Conservation (phyloP, 768 basidiomycete genomes). For the Tephrocybe rancida region DNA sequence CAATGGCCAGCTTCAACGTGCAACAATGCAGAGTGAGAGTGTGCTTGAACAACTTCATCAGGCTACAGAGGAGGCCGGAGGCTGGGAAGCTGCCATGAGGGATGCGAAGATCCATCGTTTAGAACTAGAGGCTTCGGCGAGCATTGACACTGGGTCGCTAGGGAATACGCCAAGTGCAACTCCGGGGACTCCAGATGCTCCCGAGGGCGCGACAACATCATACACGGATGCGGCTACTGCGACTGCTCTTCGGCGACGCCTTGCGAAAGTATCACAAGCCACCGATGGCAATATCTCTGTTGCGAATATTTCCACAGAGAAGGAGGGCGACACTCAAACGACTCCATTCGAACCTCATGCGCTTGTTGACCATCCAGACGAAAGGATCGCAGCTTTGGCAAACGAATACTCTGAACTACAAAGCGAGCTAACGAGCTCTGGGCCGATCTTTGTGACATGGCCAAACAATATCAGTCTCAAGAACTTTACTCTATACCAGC, state of each 20-base stretch:
- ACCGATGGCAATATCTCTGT: constrained; percentile 19
- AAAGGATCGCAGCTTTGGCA: constrained; percentile 67
- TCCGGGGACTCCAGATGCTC: constrained; percentile 44
- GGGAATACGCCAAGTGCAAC: constrained; percentile 30
- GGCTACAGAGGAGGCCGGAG: constrained; percentile 55
- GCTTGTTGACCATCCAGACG: constrained; percentile 68
- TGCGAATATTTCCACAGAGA: constrained; percentile 8
- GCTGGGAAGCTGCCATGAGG: constrained; percentile 63
- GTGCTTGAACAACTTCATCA: constrained; percentile 47
- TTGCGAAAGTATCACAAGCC: constrained; percentile 41
- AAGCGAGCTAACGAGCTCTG: constrained; percentile 73
- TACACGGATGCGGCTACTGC: constrained; percentile 57
- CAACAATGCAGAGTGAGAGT: constrained; percentile 46
- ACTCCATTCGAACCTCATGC: constrained; percentile 37
- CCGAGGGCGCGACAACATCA: constrained; percentile 49
- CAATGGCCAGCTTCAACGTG: constrained; percentile 79
- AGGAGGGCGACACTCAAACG: constrained; percentile 13
- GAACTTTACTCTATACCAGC: constrained; percentile 84
- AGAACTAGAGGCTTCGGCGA: constrained; percentile 34
- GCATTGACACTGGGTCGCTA: constrained; percentile 19
- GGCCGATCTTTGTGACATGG: constrained; percentile 71
- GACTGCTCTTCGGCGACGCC: constrained; percentile 57
- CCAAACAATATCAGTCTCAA: constrained; percentile 82
- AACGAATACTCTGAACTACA: constrained; percentile 76
- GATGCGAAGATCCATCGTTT: constrained; percentile 49